Evolutionary conservation across 495 filamentous ascomycete species (phyloP), one percentile per base, ranked within the genome.

Genomic region (Pyronema domesticum): DNA sequence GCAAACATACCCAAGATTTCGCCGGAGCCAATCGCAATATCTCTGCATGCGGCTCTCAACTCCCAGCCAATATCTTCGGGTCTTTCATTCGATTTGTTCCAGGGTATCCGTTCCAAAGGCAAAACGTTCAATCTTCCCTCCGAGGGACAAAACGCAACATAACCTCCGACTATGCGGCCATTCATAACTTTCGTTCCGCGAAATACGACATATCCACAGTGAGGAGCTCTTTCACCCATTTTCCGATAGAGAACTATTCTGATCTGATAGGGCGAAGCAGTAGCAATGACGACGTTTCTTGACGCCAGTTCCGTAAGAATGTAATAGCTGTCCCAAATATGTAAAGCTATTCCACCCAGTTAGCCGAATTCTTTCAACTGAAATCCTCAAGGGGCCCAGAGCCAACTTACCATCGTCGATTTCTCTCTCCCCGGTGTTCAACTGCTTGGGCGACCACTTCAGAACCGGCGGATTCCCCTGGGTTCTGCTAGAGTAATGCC

Each of bases 311-410:
- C 59, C 17, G 59, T 61, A 17, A 57, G 56, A 23, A 61, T 57
- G 45, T 61, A 61, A 58, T 61, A 61, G 23, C 53, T 53, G 50
- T 61, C 59, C 45, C 60, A 61, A 13, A 61, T 46, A 45, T 61
- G 59, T 8, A 61, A 53, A 35, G 59, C 23, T 30, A 30, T 30
- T 30, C 5, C 23, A 30, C 55, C 23, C 50, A 59, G 37, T 59
- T 55, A 37, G 58, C 43, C 34, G 49, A 36, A 50, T 57, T 58
- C 18, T 58, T 48, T n/a, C 56, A 45, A 15, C 49, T 43, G 9
- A 51, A 57, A 33, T 59, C 50, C 18, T 57, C 23, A 15, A 40
- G 36, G 34, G 48, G 55, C 40, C 45, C 58, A 39, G 58, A 54
- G 17, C 49, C 1, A 30, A 30, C 23, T 30, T 30, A 30, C 23